Base-by-base conservation (phyloP, 441 rosid genomes). In the Erodium chrysanthum region DNA sequence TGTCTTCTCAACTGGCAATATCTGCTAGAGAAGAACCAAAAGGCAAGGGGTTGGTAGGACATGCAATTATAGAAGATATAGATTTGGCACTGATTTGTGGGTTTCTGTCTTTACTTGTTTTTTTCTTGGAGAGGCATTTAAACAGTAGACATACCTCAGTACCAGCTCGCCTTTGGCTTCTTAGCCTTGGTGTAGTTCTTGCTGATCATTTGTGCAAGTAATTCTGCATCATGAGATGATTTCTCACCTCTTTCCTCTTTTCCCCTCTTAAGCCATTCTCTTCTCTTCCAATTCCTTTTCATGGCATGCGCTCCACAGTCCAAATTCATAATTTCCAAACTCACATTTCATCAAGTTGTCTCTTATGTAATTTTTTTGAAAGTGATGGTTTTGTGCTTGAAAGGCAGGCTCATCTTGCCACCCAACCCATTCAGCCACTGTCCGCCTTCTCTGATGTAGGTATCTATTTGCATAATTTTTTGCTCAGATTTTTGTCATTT, bases 401-500 rank as follows among this genome's bases (percentile, higher is more conserved):
- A 42, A 35, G 61, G n/a, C 35, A 33, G 15, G 25, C 1, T 29
- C 8, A 5, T 33, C 25, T 64, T 54, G 7, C 25, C 12, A 20
- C 9, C 23, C 61, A 18, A 18, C 61, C 12, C 61, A 54, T 54
- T 22, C 61, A 54, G 14, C 25, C 25, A 18, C 25, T 9, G 12
- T 21, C 61, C 12, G 12, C 9, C 61, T 27, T 54, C 27, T 54
- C 61, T 75, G 67, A 72, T 70, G 64, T 68, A 21, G 0, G 3
- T 61, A 61, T 22, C 48, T 70, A 42, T 67, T 61, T 44, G 7
- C 60, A 64, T 12, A 69, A 71, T 65, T 78, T 69, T 75, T 54
- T 54, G 25, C 18, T 54, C 84, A 91, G 96, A 77, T 92, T 90
- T 74, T 70, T 75, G 74, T 90, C 90, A n/a, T 76, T 92, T 65